Percentiles rank a stretch among this genome's conserved stretches.
These are phyloP conservation scores for Afroboletus lepidellus DNA, from an alignment of 1,284 basidiomycete species.

Conservation along the genomic window DNA sequence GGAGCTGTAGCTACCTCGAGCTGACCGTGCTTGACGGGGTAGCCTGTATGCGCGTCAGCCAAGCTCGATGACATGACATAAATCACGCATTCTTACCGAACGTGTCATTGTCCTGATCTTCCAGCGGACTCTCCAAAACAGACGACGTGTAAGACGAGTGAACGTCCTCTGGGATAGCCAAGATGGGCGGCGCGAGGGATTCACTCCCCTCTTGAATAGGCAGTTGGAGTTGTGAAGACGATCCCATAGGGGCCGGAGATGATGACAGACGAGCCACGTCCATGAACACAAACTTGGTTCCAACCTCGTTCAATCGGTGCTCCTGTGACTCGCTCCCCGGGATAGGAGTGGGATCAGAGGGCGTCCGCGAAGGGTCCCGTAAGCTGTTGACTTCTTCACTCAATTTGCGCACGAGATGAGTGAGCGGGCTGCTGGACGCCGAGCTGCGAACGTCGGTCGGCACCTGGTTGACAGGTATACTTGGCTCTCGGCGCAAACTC, in stretches of 20 bases:
- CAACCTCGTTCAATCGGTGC: constrained; percentile 3
- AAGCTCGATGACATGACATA: constrained; percentile 9
- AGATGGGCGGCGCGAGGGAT: constrained; percentile 33
- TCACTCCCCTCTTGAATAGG: constrained; percentile 14
- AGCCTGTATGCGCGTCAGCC: constrained; percentile 21
- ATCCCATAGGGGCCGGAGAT: constrained; percentile 12
- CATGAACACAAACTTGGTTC: constrained; percentile 26
- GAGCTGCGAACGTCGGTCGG: constrained; percentile 21
- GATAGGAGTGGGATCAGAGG: constrained; percentile 6
- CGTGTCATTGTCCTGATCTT: constrained; percentile 43
- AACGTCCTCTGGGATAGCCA: constrained; percentile 63
- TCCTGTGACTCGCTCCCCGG: constrained; percentile 11
- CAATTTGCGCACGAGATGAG: constrained; percentile 60
- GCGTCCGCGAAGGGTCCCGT: constrained; percentile 19
- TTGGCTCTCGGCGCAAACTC: constrained; percentile 1
- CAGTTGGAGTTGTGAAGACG: constrained; percentile 5
- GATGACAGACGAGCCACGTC: constrained; percentile 22
- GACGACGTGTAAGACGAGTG: constrained; percentile 57
- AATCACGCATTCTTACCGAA: constrained; percentile 40
- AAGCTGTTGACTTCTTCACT: constrained; percentile 54
- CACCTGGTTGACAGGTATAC: constrained; percentile 7
- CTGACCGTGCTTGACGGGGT: constrained; percentile 24
- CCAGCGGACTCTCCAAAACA: constrained; percentile 37
- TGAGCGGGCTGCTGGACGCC: constrained; percentile 50
- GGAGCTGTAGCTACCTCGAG: constrained; percentile 17